Evolutionary conservation across 768 basidiomycete species (phyloP).

Genomic region (Mrakia frigida): DNA sequence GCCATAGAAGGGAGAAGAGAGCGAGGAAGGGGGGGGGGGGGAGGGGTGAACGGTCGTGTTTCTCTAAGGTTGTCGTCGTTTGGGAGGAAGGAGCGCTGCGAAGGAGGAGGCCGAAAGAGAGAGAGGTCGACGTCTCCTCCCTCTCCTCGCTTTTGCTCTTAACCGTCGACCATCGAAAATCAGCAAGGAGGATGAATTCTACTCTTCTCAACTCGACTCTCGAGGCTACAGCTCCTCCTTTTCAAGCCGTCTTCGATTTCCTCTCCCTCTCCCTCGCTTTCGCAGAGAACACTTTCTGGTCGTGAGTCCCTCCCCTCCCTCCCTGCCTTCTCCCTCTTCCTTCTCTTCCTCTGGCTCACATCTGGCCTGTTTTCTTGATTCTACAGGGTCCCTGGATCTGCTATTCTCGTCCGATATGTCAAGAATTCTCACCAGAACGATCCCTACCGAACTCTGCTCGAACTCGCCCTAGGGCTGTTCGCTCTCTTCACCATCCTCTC

Average conservation of each 20-base stretch:
- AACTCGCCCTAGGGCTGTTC: conserved; percentile 79
- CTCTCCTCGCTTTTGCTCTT: background rate
- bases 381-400: conserved; percentile 43
- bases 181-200: background rate
- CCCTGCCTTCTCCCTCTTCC: no score
- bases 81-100: background rate
- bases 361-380: background rate
- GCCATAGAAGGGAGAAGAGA: background rate
- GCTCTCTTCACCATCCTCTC: conserved; percentile 86
- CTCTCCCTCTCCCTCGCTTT: background rate
- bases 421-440: conserved; percentile 93
- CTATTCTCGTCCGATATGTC: conserved; percentile 68
- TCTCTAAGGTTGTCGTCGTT: background rate
- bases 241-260: conserved; percentile 12
- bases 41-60: background rate
- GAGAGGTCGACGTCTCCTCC: background rate
- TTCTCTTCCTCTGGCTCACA: background rate
- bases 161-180: background rate
- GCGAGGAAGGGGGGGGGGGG: background rate
- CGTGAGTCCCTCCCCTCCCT: background rate
- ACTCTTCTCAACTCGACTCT: background rate
- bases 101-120: background rate
- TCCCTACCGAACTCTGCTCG: conserved; percentile 83
- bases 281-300: conserved; percentile 17
- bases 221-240: background rate